Percentiles rank a stretch among this genome's conserved stretches.
Evolutionary conservation across 1,284 basidiomycete genomes (phyloP).

Genomic region (Pseudozyma thailandica): DNA sequence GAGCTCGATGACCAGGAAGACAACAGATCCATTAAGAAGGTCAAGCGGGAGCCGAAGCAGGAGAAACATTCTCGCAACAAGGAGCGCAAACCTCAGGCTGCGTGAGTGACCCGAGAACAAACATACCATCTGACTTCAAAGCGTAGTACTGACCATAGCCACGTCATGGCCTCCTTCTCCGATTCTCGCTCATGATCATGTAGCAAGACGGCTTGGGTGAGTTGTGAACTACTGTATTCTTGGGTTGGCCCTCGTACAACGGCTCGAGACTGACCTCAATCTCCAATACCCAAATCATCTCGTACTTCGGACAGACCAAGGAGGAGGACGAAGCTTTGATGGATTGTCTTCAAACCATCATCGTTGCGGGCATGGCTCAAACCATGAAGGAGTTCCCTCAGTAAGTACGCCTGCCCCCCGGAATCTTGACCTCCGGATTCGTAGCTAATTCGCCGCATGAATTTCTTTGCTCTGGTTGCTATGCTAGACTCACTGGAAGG

Average conservation of each 20-base stretch:
- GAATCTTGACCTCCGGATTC: too few species aligned
- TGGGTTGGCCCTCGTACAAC: neutral
- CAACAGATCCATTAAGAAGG: constrained; percentile 14
- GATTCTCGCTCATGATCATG: neutral
- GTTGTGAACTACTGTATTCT: neutral
- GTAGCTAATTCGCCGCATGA: too few species aligned
- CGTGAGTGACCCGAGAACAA: neutral
- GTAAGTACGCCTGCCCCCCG: constrained; percentile 7
- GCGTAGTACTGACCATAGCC: too few species aligned
- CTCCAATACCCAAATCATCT: too few species aligned
- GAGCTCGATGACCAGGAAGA: constrained; percentile 10
- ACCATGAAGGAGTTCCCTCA: constrained; percentile 9
- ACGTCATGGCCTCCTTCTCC: too few species aligned
- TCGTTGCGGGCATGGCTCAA: constrained; percentile 6
- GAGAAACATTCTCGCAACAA: neutral
- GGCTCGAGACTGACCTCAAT: neutral
- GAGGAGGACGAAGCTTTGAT: constrained; percentile 21
- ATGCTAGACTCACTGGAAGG: constrained; percentile 8
- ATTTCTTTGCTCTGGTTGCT: neutral
- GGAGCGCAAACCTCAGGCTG: constrained; percentile 2
- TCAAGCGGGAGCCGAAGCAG: constrained; percentile 12
- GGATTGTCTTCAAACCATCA: constrained; percentile 1
- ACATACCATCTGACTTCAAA: too few species aligned
- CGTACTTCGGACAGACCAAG: constrained; percentile 4
- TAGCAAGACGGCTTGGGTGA: constrained; percentile 6